Evolutionary conservation across 345 rosid genomes (phyloP), one percentile per base, ranked within the genome.

Genomic region (Litchi chinensis): DNA sequence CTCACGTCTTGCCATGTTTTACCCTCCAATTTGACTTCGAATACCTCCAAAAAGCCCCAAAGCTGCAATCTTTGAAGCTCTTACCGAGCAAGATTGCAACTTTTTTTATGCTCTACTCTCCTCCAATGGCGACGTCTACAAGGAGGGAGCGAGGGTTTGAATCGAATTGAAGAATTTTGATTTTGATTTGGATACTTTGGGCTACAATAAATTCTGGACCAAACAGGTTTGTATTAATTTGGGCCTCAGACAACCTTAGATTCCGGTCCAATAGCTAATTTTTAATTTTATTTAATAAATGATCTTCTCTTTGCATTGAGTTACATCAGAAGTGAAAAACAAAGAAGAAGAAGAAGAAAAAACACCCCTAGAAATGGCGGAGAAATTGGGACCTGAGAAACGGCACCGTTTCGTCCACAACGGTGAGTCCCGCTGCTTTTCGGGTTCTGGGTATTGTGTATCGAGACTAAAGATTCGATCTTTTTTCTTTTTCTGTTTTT

Each of bases 1-100:
- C 89, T 91, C 98, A 40, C 95, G 92, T 82, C 91, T 94, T 65
- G 94, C 91, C 98, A 92, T 93, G 56, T 70, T 16, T 76, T 21
- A 68, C 37, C 32, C 44, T 66, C 44, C 19, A 24, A 16, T 41
- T 28, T 26, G 28, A 9, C 78, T 39, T 69, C 15, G 15, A 74
- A 68, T 46, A 37, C 32, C 24, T 18, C 41, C 66, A 8, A 9
- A 32, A 24, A 12, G 4, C 41, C 65, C 8, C 11, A n/a, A 76
- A 66, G 37, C 66, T 39, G 18, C 24, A 54, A 54, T 15, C 6
- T 40, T 54, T 56, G 24, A 4, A 5, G 1, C 48, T 50, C 21
- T 76, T 0, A 12, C 4, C 6, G 24, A 37, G 73, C 8, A 68
- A 76, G 57, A 15, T 12, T 3, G 41, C 15, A 21, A 74, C 57